phyloP scores from a whole-genome alignment of 192 early-diverging fungal species.

The Rhizophagus sp. region DNA sequence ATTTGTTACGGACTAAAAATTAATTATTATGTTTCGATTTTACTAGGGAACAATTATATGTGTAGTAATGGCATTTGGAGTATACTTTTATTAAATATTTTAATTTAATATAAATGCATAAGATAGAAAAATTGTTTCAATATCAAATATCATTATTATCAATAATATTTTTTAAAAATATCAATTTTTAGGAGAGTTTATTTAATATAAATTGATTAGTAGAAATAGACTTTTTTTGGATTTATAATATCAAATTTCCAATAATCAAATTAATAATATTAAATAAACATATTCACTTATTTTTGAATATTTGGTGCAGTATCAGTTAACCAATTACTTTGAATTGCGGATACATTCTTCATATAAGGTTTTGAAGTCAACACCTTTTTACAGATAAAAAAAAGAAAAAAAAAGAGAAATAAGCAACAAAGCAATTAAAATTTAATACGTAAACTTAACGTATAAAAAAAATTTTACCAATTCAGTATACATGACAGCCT shows the following conservation, averaged over 20 bases:
- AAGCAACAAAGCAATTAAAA: slow-evolving; percentile 16
- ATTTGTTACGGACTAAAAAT: not conserved
- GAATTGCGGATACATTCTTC: slow-evolving; percentile 76
- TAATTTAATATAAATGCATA: not conserved
- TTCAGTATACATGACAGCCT: slow-evolving; percentile 88
- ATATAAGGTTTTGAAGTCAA: slow-evolving; percentile 90
- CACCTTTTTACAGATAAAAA: slow-evolving; percentile 39
- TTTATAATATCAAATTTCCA: too few species aligned
- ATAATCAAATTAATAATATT: too few species aligned
- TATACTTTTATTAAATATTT: slow-evolving; percentile 23
- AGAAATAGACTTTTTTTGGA: too few species aligned
- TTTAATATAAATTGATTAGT: too few species aligned
- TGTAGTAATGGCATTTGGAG: slow-evolving; percentile 27
- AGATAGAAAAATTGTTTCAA: too few species aligned
- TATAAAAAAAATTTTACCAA: slow-evolving; percentile 51
- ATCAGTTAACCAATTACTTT: slow-evolving; percentile 73
- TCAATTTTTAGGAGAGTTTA: too few species aligned
- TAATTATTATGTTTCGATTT: not conserved
- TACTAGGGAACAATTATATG: slow-evolving; percentile 23
- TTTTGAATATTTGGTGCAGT: not conserved
- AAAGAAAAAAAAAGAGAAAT: not conserved
- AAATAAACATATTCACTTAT: not conserved
- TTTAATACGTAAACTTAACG: not conserved
- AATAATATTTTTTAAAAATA: too few species aligned
- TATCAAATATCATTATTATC: too few species aligned